Base-by-base conservation (phyloP, 164 flowering plant species). In the Macadamia tetraphylla region DNA sequence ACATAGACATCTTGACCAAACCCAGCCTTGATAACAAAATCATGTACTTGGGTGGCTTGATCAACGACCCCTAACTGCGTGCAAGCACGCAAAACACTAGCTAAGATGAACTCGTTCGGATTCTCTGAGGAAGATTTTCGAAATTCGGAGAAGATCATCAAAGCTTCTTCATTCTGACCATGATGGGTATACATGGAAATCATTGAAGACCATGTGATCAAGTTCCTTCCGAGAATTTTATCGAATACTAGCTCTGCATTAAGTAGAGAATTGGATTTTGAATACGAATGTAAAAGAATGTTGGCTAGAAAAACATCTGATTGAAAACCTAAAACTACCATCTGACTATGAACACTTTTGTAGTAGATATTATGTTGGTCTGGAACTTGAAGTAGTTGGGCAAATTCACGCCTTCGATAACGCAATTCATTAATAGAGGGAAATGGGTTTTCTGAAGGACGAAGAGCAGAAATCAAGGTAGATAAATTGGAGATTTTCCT, bases 181-280 rank as follows among this genome's bases (percentile, higher is more conserved):
- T 78, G 78, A 46, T 79, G 82, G 62, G 78, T 29, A 58, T 80
- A 81, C 73, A 74, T 74, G 6, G 89, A 82, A 74, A 86, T 76
- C 78, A 86, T 72, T 0, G 90, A 73, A 65, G 89, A 84, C 90
- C 90, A 88, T 17, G 87, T 62, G 15, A 82, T 70, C 42, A 83
- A 64, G 68, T 82, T 86, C 68, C 81, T 80, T 0, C 81, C 67
- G 67, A 80, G 69, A 88, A 86, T 85, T 78, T 49, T 61, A 73
- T 80, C 91, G 53, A 86, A 86, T 83, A 88, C 9, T 23, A 17
- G 9, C 29, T 79, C 66, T 17, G 89, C 94, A 67, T 66, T 29
- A 1, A 23, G 0, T 14, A 84, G 11, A 62, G 62, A 23, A 18
- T 62, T 74, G 3, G 69, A 60, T 73, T 79, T 87, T 0, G 86